Evolutionary conservation across 2,329 filamentous ascomycete species (phyloP).

Genomic region (Thermomyces lanuginosus): DNA sequence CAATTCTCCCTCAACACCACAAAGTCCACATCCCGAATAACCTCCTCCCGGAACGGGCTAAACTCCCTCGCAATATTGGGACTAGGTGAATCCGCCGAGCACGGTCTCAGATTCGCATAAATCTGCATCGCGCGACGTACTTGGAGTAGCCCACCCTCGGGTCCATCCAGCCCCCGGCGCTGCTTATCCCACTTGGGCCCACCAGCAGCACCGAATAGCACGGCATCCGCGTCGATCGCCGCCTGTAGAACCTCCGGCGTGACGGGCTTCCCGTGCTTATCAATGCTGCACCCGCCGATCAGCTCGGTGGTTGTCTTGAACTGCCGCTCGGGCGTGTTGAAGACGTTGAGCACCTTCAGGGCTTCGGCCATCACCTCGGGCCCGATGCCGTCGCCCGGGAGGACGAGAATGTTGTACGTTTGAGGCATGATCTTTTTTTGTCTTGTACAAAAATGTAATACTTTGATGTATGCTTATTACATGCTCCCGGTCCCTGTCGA

Average conservation of each 20-base stretch:
- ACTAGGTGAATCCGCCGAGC: constrained; percentile 55
- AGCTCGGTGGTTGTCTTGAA: constrained; percentile 76
- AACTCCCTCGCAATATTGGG: constrained; percentile 54
- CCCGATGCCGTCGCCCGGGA: constrained; percentile 63
- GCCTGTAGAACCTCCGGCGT: constrained; percentile 64
- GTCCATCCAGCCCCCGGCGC: constrained; percentile 50
- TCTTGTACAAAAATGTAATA: too few species aligned
- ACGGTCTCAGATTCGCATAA: constrained; percentile 81
- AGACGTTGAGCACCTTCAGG: constrained; percentile 51
- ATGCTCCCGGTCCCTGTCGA: too few species aligned
- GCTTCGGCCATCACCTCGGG: constrained; percentile 46
- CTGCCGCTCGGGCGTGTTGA: constrained; percentile 51
- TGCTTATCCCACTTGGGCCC: constrained; percentile 78
- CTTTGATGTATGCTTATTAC: too few species aligned
- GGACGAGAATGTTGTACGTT: constrained; percentile 55
- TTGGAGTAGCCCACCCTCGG: constrained; percentile 70
- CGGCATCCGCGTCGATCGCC: constrained; percentile 64
- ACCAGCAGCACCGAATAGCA: constrained; percentile 77
- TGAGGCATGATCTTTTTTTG: constrained; percentile 7
- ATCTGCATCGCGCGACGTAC: constrained; percentile 77
- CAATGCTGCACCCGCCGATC: constrained; percentile 74
- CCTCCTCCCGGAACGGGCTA: constrained; percentile 64
- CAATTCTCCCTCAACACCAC: constrained; percentile 35
- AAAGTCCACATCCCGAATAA: constrained; percentile 74
- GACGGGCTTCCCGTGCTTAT: constrained; percentile 55